Base-by-base conservation (phyloP, 306 rosid species). In the Castanopsis chinensis region DNA sequence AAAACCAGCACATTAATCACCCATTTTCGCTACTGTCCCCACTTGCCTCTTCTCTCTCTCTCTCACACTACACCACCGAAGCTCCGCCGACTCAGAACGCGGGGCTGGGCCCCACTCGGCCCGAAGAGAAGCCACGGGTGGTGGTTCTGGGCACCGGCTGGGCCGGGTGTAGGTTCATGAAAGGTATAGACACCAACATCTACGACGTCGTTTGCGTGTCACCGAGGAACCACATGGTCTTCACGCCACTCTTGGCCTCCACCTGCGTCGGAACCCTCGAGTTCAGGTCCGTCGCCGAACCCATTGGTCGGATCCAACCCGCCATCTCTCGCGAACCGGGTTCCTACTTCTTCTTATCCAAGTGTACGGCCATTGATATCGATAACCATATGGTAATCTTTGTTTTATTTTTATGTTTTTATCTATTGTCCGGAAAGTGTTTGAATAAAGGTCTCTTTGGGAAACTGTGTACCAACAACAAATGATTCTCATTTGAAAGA, bases 201-300 rank as follows among this genome's bases (percentile, higher is more conserved):
- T 95, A 93, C 79, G 99, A 95, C 81, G 83, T 95, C 73, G 97
- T 93, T 41, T 95, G 99, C 54, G 97, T 95, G n/a, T 93, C 99
- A 6, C 99, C 98, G 51, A 88, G 99, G 53, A 95, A 95, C 35
- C 99, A 95, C 76, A 95, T 95, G 99, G 99, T 95, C 3, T 93
- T 95, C 82, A 95, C 99, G 5, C 99, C 99, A 27, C 87, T 95
- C 43, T 80, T 95, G 87, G 99, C 99, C 58, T 95, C 99, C 18
- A 95, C 99, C 1, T 95, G 99, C 18, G 99, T 95, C 35, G 99
- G 99, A 18, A 95, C 99, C 19, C 91, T 93, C 55, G 99, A 95
- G 81, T 93, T 95, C 69, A 82, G 98, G 86, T 88, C 97, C 28
- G 98, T 95, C 8, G 96, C 99, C 3, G 99, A 95, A 78, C 98